Evolutionary conservation across 805 yeast genomes (phyloP).

Genomic region (Yarrowia alimentaria): DNA sequence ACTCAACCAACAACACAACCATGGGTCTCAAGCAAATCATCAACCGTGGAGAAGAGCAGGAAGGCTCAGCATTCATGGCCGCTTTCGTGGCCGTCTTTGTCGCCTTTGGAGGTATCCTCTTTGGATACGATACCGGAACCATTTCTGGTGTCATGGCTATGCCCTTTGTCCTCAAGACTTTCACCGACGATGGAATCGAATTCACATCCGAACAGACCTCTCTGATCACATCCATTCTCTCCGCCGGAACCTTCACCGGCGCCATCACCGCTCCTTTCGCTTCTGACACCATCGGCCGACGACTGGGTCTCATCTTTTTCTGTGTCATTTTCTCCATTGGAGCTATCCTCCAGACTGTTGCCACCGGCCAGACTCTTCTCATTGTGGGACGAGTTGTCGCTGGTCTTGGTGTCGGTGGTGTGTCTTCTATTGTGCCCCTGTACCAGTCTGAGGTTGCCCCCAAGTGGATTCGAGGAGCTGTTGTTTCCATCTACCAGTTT

Average conservation of each 20-base stretch:
- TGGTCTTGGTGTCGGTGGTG: slow-evolving; percentile 75
- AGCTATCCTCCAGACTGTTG: slow-evolving; percentile 62
- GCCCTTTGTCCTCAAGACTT: slow-evolving; percentile 58
- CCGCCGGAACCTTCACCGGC: slow-evolving; percentile 77
- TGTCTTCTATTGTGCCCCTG: slow-evolving; percentile 71
- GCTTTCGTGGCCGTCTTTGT: slow-evolving; percentile 74
- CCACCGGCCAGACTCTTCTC: slow-evolving; percentile 50
- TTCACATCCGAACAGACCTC: slow-evolving; percentile 67
- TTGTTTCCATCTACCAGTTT: slow-evolving; percentile 73
- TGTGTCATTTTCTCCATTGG: slow-evolving; percentile 69
- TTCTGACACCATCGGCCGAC: slow-evolving; percentile 73
- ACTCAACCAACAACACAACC: background rate
- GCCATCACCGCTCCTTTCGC: slow-evolving; percentile 57
- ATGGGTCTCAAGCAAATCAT: slow-evolving; percentile 20
- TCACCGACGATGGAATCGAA: slow-evolving; percentile 45
- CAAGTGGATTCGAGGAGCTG: slow-evolving; percentile 72
- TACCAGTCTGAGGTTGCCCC: slow-evolving; percentile 79
- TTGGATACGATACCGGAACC: slow-evolving; percentile 87
- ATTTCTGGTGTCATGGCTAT: slow-evolving; percentile 77
- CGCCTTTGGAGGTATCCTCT: slow-evolving; percentile 87
- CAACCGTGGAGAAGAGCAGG: slow-evolving; percentile 29
- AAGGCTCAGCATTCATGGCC: slow-evolving; percentile 58
- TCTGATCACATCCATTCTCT: slow-evolving; percentile 71
- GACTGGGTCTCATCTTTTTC: slow-evolving; percentile 59
- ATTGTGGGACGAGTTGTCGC: slow-evolving; percentile 72